These are phyloP conservation scores for Moesziomyces sp. DNA, from an alignment of 1,284 basidiomycete species.

Conservation along the genomic window DNA sequence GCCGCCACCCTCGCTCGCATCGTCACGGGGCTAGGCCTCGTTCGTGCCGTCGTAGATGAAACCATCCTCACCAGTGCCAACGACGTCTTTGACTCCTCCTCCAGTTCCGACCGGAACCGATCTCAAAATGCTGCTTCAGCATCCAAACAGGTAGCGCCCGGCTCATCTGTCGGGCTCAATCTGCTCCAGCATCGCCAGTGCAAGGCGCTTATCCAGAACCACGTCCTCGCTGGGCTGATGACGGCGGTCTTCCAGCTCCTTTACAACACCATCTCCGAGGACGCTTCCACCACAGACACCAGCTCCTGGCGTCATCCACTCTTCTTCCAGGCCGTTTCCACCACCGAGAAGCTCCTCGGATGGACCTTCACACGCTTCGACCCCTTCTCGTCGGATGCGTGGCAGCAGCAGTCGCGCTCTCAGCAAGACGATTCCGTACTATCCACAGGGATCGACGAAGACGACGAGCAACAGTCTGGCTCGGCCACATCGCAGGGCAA, in stretches of 20 bases:
- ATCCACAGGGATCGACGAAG: constrained; percentile 27
- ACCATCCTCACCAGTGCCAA: constrained; percentile 46
- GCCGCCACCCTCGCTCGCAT: constrained; percentile 22
- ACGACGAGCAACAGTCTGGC: constrained; percentile 20
- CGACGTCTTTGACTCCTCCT: constrained; percentile 33
- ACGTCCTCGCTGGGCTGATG: constrained; percentile 50
- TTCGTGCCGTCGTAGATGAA: constrained; percentile 46
- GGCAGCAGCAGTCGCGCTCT: constrained; percentile 38
- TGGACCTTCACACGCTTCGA: constrained; percentile 54
- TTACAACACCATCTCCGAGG: constrained; percentile 42
- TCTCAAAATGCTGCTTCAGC: constrained; percentile 11
- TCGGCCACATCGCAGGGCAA: constrained; percentile 8
- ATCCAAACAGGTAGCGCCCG: constrained; percentile 33
- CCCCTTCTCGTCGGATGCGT: constrained; percentile 39
- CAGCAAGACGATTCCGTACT: constrained; percentile 24
- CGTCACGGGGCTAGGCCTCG: constrained; percentile 43
- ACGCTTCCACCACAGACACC: constrained; percentile 8
- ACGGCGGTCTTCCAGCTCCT: constrained; percentile 44
- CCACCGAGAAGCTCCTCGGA: constrained; percentile 50
- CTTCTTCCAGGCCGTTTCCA: constrained; percentile 45
- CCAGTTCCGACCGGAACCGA: constrained; percentile 18
- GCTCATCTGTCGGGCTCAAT: constrained; percentile 49
- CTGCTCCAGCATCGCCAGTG: constrained; percentile 54
- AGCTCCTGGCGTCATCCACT: constrained; percentile 23
- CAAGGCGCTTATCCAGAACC: constrained; percentile 52